Base-by-base conservation (phyloP, 2,329 filamentous ascomycete genomes). In the Paramyrothecium sp. region DNA sequence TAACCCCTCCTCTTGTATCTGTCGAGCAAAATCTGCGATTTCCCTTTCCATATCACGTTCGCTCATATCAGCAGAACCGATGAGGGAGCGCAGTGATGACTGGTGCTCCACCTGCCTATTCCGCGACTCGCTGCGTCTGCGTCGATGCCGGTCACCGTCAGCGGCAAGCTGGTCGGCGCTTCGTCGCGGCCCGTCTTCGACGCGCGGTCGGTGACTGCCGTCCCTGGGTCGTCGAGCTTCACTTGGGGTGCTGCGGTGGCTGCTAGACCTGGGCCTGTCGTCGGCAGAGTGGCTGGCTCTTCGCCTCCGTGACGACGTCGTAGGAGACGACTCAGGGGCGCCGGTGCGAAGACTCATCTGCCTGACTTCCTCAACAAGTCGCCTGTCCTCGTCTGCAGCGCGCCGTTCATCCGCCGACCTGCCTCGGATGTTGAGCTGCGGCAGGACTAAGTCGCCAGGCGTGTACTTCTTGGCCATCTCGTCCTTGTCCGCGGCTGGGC, bases 1-100 rank as follows among this genome's bases (percentile, higher is more conserved):
- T 20, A 97, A 76, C 0, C 94, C 92, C 68, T 97, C 92, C 61
- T 94, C 89, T 63, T 93, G 83, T 58, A 96, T 97, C 69, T 96
- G 92, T 48, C 91, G 85, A 63, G 96, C 84, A 65, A 97, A 96
- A 59, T 95, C 92, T 63, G 95, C 85, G 58, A 97, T 96, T 69
- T 97, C 92, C 59, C 90, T 86, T 69, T 97, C 90, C 65, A 96
- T 88, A 63, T 94, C 89, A 20, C 86, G 83, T 50, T 89, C 86
- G 64, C 90, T 90, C 57, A 91, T 81, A 60, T 93, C 89, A 0
- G 89, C 90, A 4, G 88, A 84, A 67, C 91, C 93, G 58, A 98
- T 87, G 58, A 98, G 76, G 11, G 91, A 96, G 54, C 93, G 81
- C 61, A 98, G 77, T 58, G 92, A 97, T 1, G 92, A 89, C 75